Evolutionary conservation across 1,139 yeast species (phyloP), one percentile per base, ranked within the genome.

Genomic region (Saccharomycopsis phalli): DNA sequence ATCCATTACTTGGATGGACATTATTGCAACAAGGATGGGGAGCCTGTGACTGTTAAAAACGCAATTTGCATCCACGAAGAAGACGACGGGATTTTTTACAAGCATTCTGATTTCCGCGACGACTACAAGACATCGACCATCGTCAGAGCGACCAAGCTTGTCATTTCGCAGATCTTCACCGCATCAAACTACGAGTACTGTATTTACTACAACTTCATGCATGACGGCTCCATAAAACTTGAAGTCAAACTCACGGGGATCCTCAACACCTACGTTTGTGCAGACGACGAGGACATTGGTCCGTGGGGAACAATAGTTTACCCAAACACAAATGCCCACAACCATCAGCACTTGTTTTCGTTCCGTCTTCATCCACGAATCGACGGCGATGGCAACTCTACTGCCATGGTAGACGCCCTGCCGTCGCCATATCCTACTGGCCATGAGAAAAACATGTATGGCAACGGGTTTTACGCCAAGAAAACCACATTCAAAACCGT

Each of bases 141-240:
- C 43, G 76, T 87, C 38, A 74, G 94, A 63, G 82, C 84, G 44
- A 78, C 81, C 52, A 76, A 72, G 60, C 71, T 81, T 58, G 71
- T 81, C 48, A 63, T 81, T 44, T 79, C 88, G 20, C 91, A 81
- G 62, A 78, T 81, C 56, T 81, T 81, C 62, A 81, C 93, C 37
- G 91, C 91, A 53, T 86, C 88, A 36, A 81, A 81, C 67, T 81
- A 81, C 59, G 93, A 82, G 63, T 81, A 81, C 65, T 78, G 87
- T 62, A 68, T 81, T 55, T 81, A 81, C 68, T 81, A 87, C 87
- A 74, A 69, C 49, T 77, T 81, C 61, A 74, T 81, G 66, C 88
- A 80, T 62, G 93, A 81, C 60, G 93, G 88, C 54, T 76, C 87
- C 37, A 79, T 81, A 58, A 78, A 78, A 60, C 69, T 81, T 52